Evolutionary conservation across 768 basidiomycete species (phyloP).

Genomic region (Calvatia gigantea): DNA sequence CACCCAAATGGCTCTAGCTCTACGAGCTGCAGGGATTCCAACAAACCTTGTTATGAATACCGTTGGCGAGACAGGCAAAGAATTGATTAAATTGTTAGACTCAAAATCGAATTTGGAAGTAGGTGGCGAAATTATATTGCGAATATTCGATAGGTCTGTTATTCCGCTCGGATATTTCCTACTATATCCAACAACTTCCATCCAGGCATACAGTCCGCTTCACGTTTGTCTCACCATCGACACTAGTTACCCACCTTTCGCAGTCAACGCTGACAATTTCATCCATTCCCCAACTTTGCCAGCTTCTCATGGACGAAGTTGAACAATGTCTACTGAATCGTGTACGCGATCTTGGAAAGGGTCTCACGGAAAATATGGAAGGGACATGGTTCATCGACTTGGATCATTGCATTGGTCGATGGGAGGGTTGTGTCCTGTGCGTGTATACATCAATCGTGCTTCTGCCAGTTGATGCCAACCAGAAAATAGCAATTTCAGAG

Average conservation of each 20-base stretch:
- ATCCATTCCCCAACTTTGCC: constrained; percentile 71
- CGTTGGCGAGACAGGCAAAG: constrained; percentile 64
- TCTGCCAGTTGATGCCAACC: not conserved
- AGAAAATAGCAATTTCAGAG: constrained; percentile 55
- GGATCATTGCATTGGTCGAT: constrained; percentile 69
- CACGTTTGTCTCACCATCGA: constrained; percentile 73
- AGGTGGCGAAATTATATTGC: constrained; percentile 70
- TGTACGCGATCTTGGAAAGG: constrained; percentile 65
- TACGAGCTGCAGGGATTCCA: constrained; percentile 52
- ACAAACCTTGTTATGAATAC: constrained; percentile 56
- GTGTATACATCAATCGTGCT: constrained; percentile 24
- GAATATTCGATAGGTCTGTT: constrained; percentile 63
- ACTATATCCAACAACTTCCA: not conserved
- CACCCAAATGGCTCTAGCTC: constrained; percentile 41
- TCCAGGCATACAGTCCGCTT: constrained; percentile 70
- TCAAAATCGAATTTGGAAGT: constrained; percentile 33
- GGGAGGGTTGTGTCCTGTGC: constrained; percentile 77
- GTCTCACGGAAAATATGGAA: constrained; percentile 47
- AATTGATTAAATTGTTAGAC: constrained; percentile 50
- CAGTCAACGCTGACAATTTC: constrained; percentile 74
- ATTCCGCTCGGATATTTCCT: not conserved
- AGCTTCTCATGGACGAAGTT: constrained; percentile 76
- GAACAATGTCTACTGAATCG: constrained; percentile 64
- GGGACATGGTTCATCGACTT: constrained; percentile 81
- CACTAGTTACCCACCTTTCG: constrained; percentile 72